Evolutionary conservation across 179 eudicot genomes (phyloP), one percentile per base, ranked within the genome.

Genomic region (Drosera spatulata): DNA sequence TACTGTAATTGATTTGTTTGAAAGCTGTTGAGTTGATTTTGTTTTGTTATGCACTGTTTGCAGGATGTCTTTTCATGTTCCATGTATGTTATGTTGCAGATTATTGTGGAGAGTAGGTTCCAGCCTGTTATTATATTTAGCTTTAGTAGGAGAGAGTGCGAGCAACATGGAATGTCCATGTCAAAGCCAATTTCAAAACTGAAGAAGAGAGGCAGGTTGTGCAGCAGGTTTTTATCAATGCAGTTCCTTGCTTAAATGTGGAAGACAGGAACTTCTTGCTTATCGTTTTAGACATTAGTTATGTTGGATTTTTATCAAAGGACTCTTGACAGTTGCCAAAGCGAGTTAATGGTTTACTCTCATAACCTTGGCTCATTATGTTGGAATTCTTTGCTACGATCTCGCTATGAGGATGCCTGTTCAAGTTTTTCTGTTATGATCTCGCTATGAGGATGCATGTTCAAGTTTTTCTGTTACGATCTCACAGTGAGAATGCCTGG

Each of bases 131-230:
- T 94, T 73, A 93, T 89, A 52, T 94, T 94, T 66, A 94, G 99
- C 79, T 94, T 94, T 67, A 86, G 96, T 76, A 81, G 99, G 82
- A 85, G 97, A 76, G 99, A 94, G 75, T 94, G 99, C 61, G 99
- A 94, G 69, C 95, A 94, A 68, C 97, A 94, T 78, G 99, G 97
- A 15, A 90, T 94, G 99, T 83, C 94, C 48, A 85, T 94, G 99
- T 71, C 94, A 55, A 94, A 94, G 74, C 96, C 58, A 97, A 94
- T 72, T 94, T 94, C 54, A 94, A 90, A 71, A 77, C 82, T 42
- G 69, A 72, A 62, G 94, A 94, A 66, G 99, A 94, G 68, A 94
- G 90, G 59, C 96, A 85, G 62, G 65, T 66, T 58, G 99, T 93
- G 74, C 95, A 86, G 74, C 80, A 93, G 73, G 88, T 93, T 61